phyloP scores from a whole-genome alignment of 2,329 filamentous ascomycete genomes.

The Venturia oleaginea region DNA sequence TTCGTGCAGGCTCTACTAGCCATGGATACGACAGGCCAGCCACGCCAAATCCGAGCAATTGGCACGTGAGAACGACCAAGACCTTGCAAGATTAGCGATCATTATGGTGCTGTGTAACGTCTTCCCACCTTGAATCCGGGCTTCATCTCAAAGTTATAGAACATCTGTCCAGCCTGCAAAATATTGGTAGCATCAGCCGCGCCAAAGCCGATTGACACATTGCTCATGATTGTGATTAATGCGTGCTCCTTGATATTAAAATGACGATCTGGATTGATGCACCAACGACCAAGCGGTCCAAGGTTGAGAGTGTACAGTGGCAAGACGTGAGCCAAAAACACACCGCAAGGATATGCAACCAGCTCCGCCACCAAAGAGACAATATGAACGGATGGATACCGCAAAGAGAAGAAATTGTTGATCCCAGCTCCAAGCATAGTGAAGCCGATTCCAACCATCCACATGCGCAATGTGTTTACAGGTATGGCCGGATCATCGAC shows the following conservation, averaged over 20 bases:
- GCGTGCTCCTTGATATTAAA: slow-evolving; percentile 65
- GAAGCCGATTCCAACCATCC: background rate
- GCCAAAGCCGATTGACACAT: slow-evolving; percentile 53
- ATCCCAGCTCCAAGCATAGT: slow-evolving; percentile 22
- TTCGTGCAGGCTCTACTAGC: slow-evolving; percentile 45
- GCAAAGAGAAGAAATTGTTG: slow-evolving; percentile 56
- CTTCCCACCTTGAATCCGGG: background rate
- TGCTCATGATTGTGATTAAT: slow-evolving; percentile 53
- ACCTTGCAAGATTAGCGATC: background rate
- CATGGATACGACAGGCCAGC: slow-evolving; percentile 23
- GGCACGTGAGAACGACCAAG: slow-evolving; percentile 22
- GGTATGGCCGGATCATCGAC: slow-evolving; percentile 7
- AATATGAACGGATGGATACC: slow-evolving; percentile 40
- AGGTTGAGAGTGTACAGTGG: slow-evolving; percentile 55
- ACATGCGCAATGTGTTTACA: slow-evolving; percentile 15
- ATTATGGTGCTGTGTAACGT: slow-evolving; percentile 28
- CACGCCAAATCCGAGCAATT: slow-evolving; percentile 41
- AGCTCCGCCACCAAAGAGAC: slow-evolving; percentile 33
- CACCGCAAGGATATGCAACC: slow-evolving; percentile 56
- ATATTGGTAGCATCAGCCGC: slow-evolving; percentile 22
- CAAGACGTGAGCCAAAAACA: slow-evolving; percentile 49
- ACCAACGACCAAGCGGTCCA: slow-evolving; percentile 33
- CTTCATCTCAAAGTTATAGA: slow-evolving; percentile 53
- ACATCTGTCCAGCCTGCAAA: slow-evolving; percentile 42
- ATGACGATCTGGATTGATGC: background rate